Conservation (phyloP, 768 basidiomycete species). For the Baorangia bicolor region DNA sequence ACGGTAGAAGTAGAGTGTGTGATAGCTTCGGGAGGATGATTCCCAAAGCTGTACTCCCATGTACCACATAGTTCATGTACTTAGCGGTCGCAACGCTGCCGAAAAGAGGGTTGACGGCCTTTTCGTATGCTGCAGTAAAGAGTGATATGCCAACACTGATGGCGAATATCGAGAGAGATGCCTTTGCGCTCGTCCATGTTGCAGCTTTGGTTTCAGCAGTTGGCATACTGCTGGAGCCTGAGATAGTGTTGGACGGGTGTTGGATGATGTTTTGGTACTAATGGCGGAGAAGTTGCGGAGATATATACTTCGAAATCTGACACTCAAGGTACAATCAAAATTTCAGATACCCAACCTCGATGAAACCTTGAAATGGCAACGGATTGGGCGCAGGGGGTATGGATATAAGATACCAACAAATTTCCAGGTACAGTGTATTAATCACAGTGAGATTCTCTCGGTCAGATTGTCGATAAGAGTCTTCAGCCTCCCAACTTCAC, state of each 20-base stretch:
- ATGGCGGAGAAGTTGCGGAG: neutral
- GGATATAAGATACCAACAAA: neutral
- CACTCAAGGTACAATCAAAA: neutral
- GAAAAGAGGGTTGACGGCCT: slow-evolving; percentile 67
- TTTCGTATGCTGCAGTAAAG: slow-evolving; percentile 59
- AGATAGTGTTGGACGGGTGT: neutral
- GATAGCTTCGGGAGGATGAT: slow-evolving; percentile 33
- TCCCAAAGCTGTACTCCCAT: slow-evolving; percentile 37
- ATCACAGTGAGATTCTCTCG: slow-evolving; percentile 26
- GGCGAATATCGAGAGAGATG: slow-evolving; percentile 26
- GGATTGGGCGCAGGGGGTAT: neutral
- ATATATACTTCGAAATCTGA: neutral
- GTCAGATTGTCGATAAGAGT: slow-evolving; percentile 52
- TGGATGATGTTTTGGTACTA: neutral
- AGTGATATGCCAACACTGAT: slow-evolving; percentile 47
- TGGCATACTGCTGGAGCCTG: slow-evolving; percentile 1
- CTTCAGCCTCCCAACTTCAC: slow-evolving; percentile 62
- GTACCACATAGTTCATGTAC: slow-evolving; percentile 43
- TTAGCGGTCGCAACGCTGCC: slow-evolving; percentile 55
- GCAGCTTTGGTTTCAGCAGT: neutral
- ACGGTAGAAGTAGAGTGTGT: slow-evolving; percentile 21
- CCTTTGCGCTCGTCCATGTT: slow-evolving; percentile 14
- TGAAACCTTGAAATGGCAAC: neutral
- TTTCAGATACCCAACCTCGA: neutral
- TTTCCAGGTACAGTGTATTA: neutral